phyloP scores from a whole-genome alignment of 2,329 filamentous ascomycete species.

The Arthrobotrys iridis region DNA sequence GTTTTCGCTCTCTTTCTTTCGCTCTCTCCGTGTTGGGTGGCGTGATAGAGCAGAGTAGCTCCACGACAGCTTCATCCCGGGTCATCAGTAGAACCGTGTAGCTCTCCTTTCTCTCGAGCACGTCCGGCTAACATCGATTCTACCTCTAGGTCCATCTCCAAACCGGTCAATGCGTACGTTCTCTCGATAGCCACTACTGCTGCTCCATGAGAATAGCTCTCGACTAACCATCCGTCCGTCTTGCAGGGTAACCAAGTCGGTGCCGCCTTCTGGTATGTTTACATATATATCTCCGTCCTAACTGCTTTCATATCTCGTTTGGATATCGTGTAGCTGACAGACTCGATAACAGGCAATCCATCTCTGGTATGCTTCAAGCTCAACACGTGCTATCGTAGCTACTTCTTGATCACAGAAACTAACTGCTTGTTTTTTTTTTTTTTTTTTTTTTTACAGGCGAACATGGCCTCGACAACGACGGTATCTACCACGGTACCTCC shows the following conservation, averaged over 20 bases:
- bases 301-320: not conserved
- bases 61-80: slow-evolving; percentile 2
- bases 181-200: slow-evolving; percentile 21
- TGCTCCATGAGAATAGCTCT: slow-evolving; percentile 3
- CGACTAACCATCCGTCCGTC: slow-evolving; percentile 56
- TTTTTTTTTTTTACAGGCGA: slow-evolving; percentile 59
- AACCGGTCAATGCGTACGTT: slow-evolving; percentile 97
- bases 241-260: slow-evolving; percentile 98
- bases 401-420: not conserved
- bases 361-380: slow-evolving; percentile 63
- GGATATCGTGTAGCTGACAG: slow-evolving; percentile 19
- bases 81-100: slow-evolving; percentile 1
- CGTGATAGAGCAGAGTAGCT: slow-evolving; percentile 26
- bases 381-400: not conserved
- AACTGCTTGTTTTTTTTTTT: not conserved
- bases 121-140: slow-evolving; percentile 37
- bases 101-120: slow-evolving; percentile 18
- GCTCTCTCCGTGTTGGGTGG: not conserved
- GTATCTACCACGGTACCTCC: slow-evolving; percentile 97
- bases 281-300: not conserved
- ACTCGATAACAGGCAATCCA: slow-evolving; percentile 65
- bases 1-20: not conserved
- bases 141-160: slow-evolving; percentile 78
- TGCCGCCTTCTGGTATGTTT: slow-evolving; percentile 94
- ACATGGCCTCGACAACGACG: slow-evolving; percentile 97